A percentile compares a stretch with the other conserved stretches of the same genome.
These are phyloP conservation scores for Dalbergia cochinchinensis DNA, from an alignment of 306 rosid species.

Conservation along the genomic window DNA sequence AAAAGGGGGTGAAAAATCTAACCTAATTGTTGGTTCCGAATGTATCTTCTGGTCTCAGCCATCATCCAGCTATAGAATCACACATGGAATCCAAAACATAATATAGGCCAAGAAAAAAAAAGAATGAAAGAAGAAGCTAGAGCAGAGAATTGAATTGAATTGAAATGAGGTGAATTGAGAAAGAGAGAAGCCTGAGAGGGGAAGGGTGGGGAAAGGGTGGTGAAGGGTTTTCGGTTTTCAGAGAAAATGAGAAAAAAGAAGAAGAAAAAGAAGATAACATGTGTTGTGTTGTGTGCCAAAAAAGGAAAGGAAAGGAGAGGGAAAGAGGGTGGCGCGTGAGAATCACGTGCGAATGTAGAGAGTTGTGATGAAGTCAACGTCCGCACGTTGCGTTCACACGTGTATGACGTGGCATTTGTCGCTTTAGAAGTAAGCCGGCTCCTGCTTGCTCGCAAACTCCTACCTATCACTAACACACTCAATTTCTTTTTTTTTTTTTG, in stretches of 20 bases:
- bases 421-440: slow-evolving; percentile 18
- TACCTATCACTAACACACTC: not conserved
- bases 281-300: not conserved
- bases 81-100: slow-evolving; percentile 19
- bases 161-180: not conserved
- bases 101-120: not conserved
- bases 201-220: not conserved
- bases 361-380: slow-evolving; percentile 23
- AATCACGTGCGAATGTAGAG: slow-evolving; percentile 18
- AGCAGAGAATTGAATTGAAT: not conserved
- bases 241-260: not conserved
- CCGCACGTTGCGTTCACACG: slow-evolving; percentile 32
- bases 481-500: too few species aligned
- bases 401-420: slow-evolving; percentile 49
- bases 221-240: not conserved
- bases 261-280: not conserved
- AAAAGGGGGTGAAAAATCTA: slow-evolving; percentile 13
- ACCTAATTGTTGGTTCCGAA: slow-evolving; percentile 63
- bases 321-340: slow-evolving; percentile 50
- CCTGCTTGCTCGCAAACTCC: too few species aligned
- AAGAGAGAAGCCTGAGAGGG: slow-evolving; percentile 11
- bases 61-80: slow-evolving; percentile 45
- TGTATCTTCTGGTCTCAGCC: slow-evolving; percentile 58
- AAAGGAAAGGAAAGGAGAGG: not conserved
- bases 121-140: too few species aligned